Base-by-base conservation (phyloP, 116 monocot genomes). In the Dioscorea cayenensis region DNA sequence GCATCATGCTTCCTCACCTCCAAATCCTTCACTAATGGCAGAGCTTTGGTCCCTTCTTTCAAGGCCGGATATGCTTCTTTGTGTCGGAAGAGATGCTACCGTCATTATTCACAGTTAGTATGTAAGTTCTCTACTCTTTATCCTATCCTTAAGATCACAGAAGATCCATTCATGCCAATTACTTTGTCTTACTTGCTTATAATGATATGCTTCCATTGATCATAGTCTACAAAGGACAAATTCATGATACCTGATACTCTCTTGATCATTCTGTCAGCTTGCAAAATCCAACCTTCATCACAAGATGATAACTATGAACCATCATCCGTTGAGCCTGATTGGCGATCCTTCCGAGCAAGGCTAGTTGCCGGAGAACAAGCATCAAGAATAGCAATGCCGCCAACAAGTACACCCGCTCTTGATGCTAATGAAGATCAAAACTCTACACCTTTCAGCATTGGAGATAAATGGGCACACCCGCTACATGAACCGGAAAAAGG, bases 401-500 rank as follows among this genome's bases (percentile, higher is more conserved):
- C 73, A 14, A 18, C 70, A 50, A 11, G 4, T 32, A 32, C 23
- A 23, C 18, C 37, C 12, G 52, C 29, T 19, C 43, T 7, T 11
- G 21, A 37, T 17, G 8, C 16, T 21, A 1, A 16, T 14, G 4
- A 11, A 0, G 29, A 65, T 20, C 71, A 23, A 29, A 36, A 14
- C 28, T 60, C 36, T 27, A 13, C 73, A 9, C 61, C 68, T 18
- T 13, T 12, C 14, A 48, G 55, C 11, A 61, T 81, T 13, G 72
- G 76, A 10, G 71, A 84, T 9, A 80, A 69, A 73, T 95, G 95
- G 95, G 95, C 89, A 7, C 95, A 95, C 77, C 63, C 77, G 7
- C 74, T 95, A 29, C 84, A 84, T 35, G 83, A 81, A 63, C 95
- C 86, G 0, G 95, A 95, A 71, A 86, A 66, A 65, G 95, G 95